phyloP scores from a whole-genome alignment of 2,329 filamentous ascomycete species.

The Botrytis paeoniae region DNA sequence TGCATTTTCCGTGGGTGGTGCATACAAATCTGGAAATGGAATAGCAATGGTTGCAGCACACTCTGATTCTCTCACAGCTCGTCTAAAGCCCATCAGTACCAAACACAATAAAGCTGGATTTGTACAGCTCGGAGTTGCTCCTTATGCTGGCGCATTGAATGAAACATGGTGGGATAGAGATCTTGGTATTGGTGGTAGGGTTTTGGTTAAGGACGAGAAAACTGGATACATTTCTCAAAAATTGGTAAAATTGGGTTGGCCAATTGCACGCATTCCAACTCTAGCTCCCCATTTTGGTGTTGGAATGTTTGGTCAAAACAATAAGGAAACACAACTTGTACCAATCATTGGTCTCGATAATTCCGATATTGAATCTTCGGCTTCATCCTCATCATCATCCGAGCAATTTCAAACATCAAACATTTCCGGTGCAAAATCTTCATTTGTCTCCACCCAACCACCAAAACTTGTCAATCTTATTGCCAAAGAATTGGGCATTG shows the following conservation, averaged over 20 bases:
- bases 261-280: constrained; percentile 87
- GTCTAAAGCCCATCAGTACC: constrained; percentile 85
- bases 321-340: constrained; percentile 89
- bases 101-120: constrained; percentile 84
- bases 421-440: constrained; percentile 36
- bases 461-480: constrained; percentile 82
- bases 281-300: constrained; percentile 92
- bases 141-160: constrained; percentile 85
- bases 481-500: constrained; percentile 70
- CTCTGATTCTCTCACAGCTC: constrained; percentile 87
- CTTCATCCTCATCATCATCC: constrained; percentile 19
- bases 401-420: constrained; percentile 36
- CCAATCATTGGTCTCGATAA: constrained; percentile 89
- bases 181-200: constrained; percentile 82
- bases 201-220: constrained; percentile 71
- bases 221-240: constrained; percentile 74
- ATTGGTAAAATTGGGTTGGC: constrained; percentile 91
- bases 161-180: constrained; percentile 97
- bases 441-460: constrained; percentile 81
- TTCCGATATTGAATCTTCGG: constrained; percentile 49
- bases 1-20: constrained; percentile 77
- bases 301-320: constrained; percentile 64
- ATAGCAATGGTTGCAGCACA: constrained; percentile 87
- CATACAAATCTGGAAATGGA: constrained; percentile 81
- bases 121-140: constrained; percentile 84